phyloP scores from a whole-genome alignment of 2,329 filamentous ascomycete genomes.

The Byssothecium circinans region DNA sequence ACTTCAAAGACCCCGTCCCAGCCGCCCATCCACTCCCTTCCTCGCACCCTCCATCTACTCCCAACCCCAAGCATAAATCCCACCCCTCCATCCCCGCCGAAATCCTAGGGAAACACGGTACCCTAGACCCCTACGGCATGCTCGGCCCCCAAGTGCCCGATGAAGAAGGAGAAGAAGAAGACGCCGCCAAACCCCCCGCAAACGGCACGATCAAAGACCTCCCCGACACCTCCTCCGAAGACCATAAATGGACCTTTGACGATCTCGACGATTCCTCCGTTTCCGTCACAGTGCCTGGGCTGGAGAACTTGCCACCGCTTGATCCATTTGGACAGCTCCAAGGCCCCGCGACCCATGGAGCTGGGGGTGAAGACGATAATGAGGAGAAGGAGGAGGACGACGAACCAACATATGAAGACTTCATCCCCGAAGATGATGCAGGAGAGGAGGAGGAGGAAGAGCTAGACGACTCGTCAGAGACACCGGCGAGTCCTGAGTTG shows the following conservation, averaged over 20 bases:
- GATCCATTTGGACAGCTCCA: slow-evolving; percentile 5
- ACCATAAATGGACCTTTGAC: background rate
- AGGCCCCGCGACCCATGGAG: background rate
- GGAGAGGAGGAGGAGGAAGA: background rate
- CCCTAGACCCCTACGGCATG: slow-evolving; percentile 4
- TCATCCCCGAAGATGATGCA: background rate
- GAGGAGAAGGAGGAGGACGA: too few species aligned
- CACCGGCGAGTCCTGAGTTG: background rate
- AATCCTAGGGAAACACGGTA: slow-evolving; percentile 6
- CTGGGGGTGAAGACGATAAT: background rate
- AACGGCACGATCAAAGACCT: background rate
- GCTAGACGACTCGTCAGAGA: background rate
- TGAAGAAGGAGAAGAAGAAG: background rate
- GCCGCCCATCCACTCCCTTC: too few species aligned
- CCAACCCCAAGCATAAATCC: background rate
- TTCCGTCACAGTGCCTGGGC: background rate
- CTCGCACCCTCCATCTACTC: too few species aligned
- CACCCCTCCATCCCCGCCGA: slow-evolving; percentile 1
- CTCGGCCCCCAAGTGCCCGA: background rate
- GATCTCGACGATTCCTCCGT: background rate
- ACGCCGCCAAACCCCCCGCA: background rate
- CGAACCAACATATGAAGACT: background rate
- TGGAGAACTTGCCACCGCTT: background rate
- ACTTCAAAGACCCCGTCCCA: too few species aligned
- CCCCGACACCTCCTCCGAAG: background rate